These are phyloP conservation scores for Metschnikowia henanensis DNA, from an alignment of 805 yeast genomes.

Conservation along the genomic window DNA sequence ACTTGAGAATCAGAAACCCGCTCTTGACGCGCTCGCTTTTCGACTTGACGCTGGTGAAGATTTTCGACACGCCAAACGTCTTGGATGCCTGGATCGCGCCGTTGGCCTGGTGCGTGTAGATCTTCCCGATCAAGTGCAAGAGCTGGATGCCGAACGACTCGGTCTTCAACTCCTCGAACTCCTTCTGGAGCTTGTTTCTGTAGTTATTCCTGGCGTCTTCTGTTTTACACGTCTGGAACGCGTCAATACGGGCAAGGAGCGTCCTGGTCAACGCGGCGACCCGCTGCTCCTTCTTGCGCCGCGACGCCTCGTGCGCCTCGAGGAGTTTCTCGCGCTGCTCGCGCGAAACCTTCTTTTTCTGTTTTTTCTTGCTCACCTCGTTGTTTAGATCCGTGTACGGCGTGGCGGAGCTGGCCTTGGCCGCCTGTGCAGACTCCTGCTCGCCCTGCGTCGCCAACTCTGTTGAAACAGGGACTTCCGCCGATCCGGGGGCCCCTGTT, in stretches of 20 bases:
- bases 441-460: slow-evolving; percentile 26
- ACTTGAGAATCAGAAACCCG: slow-evolving; percentile 76
- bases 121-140: slow-evolving; percentile 76
- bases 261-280: slow-evolving; percentile 50
- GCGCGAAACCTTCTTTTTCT: slow-evolving; percentile 30
- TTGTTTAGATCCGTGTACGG: slow-evolving; percentile 20
- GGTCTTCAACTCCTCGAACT: slow-evolving; percentile 80
- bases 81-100: slow-evolving; percentile 73
- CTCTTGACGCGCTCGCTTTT: slow-evolving; percentile 82
- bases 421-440: not conserved
- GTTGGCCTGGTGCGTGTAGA: slow-evolving; percentile 73
- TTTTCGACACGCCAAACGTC: slow-evolving; percentile 84
- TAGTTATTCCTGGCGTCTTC: slow-evolving; percentile 60
- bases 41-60: slow-evolving; percentile 78
- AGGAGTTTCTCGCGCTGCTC: slow-evolving; percentile 49
- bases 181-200: slow-evolving; percentile 51
- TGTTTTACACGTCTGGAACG: slow-evolving; percentile 58
- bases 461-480: slow-evolving; percentile 1
- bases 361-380: slow-evolving; percentile 26
- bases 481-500: slow-evolving; percentile 1
- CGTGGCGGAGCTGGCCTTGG: not conserved
- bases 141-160: slow-evolving; percentile 95
- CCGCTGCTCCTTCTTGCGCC: slow-evolving; percentile 48
- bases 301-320: slow-evolving; percentile 54
- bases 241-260: slow-evolving; percentile 49